Evolutionary conservation across 345 rosid species (phyloP), one percentile per base, ranked within the genome.

Genomic region (Murraya paniculata): DNA sequence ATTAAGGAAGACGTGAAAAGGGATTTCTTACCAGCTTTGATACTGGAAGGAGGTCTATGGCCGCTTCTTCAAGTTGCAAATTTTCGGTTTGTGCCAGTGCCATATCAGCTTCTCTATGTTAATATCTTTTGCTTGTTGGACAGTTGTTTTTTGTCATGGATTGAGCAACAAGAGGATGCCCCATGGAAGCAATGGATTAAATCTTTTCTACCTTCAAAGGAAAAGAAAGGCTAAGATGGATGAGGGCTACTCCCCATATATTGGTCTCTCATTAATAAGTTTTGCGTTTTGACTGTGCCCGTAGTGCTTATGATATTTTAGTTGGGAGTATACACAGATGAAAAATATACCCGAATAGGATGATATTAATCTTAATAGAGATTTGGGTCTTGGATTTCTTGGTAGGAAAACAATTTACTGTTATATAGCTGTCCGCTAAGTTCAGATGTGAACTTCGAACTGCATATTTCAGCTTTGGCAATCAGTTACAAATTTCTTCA

Each of bases 111-210:
- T 68, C 94, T 91, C 24, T 96, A 96, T 60, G 96, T 92, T 76
- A 96, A 93, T 79, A 72, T 87, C 57, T 95, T 95, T 85, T 93
- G 99, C 89, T 83, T 95, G 75, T 73, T 96, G 74, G 98, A 96
- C 90, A 91, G 97, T 39, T 90, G 91, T 68, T 89, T 96, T 68
- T 82, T 93, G 76, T 92, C 98, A 14, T 96, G 97, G 98, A 56
- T 92, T 6, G 98, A 93, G 73, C 99, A 96, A 83, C 99, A 96
- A 80, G 82, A 96, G 60, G 97, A 93, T 76, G 98, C 99, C 14
- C 85, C 96, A 18, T 93, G 97, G 99, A 96, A 96, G 86, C 85
- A 89, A 77, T 90, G 94, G 93, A 89, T 95, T 68, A 82, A 87
- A 31, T 85, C 86, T 64, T 86, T 87, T 60, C 77, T 80, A 45